Evolutionary conservation across 768 basidiomycete genomes (phyloP).

Genomic region (Mycena amicta): DNA sequence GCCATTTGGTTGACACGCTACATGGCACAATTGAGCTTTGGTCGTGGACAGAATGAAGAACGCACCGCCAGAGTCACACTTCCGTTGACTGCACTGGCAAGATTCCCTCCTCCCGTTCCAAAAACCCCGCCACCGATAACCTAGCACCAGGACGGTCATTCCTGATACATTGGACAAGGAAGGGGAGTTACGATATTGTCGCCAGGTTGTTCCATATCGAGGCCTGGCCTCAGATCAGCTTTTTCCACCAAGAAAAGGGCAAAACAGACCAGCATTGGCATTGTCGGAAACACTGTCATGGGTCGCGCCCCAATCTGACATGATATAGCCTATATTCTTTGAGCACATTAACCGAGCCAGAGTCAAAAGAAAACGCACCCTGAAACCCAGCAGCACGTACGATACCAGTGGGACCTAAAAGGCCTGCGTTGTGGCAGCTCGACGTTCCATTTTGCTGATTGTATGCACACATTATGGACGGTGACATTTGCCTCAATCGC

Average conservation of each 20-base stretch:
- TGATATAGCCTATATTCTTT: conserved; percentile 53
- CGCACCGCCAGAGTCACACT: conserved; percentile 36
- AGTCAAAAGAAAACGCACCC: conserved; percentile 34
- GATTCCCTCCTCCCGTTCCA: conserved; percentile 12
- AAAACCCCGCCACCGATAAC: conserved; percentile 42
- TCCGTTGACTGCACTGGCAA: conserved; percentile 39
- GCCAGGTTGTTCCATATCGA: conserved; percentile 27
- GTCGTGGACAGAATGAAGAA: neutral
- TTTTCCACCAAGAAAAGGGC: too few species aligned
- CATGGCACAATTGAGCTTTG: neutral
- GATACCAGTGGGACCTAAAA: conserved; percentile 26
- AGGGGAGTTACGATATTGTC: conserved; percentile 44
- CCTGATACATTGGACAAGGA: neutral
- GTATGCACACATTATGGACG: conserved; percentile 33
- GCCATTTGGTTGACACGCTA: conserved; percentile 33
- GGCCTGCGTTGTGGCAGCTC: conserved; percentile 45
- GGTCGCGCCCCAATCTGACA: conserved; percentile 36
- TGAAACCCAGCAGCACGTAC: conserved; percentile 21
- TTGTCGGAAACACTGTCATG: conserved; percentile 25
- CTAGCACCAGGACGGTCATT: neutral
- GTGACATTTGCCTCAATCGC: conserved; percentile 44
- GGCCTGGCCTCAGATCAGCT: conserved; percentile 8
- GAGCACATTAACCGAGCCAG: conserved; percentile 55
- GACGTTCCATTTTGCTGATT: conserved; percentile 45
- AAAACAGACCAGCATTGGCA: conserved; percentile 27